Evolutionary conservation across 768 basidiomycete genomes (phyloP).

Genomic region (Glaciozyma martinii): DNA sequence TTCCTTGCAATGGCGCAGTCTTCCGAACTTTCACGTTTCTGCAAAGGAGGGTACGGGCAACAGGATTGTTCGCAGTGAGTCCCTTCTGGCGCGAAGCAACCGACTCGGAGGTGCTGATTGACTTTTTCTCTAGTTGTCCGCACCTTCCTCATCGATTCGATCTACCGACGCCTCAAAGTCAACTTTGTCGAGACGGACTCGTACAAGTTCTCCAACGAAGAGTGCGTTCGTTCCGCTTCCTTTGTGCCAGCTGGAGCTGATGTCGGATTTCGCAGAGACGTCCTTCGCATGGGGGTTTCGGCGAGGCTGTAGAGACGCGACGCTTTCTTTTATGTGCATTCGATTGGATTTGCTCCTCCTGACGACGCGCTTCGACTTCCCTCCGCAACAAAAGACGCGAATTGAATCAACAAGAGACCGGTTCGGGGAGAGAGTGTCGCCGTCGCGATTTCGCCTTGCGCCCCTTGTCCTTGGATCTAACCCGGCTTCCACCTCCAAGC

Average conservation of each 20-base stretch:
- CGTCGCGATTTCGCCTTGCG: no score
- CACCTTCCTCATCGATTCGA: constrained; percentile 51
- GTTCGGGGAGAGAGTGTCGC: no score
- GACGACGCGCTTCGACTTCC: no score
- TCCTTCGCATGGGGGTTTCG: no score
- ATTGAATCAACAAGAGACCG: no score
- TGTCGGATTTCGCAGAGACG: background rate
- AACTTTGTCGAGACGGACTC: constrained; percentile 24
- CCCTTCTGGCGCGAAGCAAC: constrained; percentile 32
- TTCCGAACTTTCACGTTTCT: constrained; percentile 54
- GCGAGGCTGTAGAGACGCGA: no score
- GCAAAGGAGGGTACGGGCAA: constrained; percentile 38
- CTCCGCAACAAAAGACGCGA: no score
- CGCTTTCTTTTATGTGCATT: no score
- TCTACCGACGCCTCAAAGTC: constrained; percentile 50
- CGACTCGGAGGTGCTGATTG: background rate
- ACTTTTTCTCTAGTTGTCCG: constrained; percentile 43
- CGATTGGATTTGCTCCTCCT: no score
- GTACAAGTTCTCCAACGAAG: constrained; percentile 10
- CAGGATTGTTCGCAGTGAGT: constrained; percentile 35
- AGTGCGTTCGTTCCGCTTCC: background rate
- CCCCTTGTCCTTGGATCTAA: no score
- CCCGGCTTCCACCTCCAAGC: no score
- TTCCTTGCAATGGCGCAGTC: constrained; percentile 38
- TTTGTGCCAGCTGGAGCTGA: background rate